Base-by-base conservation (phyloP, 805 yeast genomes). In the Lachancea nothofagi region DNA sequence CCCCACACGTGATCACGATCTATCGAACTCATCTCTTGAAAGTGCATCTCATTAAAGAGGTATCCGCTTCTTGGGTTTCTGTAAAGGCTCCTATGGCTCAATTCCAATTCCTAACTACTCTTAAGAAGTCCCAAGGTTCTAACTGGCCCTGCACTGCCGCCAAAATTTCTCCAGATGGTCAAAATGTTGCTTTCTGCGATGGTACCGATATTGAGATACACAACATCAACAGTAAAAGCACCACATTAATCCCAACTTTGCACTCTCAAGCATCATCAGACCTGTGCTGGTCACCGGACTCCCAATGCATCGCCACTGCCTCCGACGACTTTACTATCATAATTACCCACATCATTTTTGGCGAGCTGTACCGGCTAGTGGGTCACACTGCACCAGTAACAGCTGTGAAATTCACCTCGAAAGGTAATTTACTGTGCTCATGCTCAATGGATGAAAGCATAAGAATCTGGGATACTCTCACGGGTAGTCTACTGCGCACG, bases 401-500 rank as follows among this genome's bases (percentile, higher is more conserved):
- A 1, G 68, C 82, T n/a, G 61, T 87, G 4, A 70, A 70, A 38
- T 90, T 80, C 65, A 83, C 77, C 46, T 60, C 68, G 28, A 81
- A 80, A 56, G 96, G 96, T 1, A 84, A 86, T 46, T 60, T 93
- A 17, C 57, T 93, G 12, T 77, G 84, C 18, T 75, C 89, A 30
- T 95, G 95, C 0, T 78, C 94, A 1, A 77, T 93, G 36, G 98
- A 90, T 61, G 97, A 90, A 56, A 86, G 90, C 37, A 80, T 93
- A 12, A 74, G 89, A 37, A 72, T 90, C 2, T 90, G 98, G 98
- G 96, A 90, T 60, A 74, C 82, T 2, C 33, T 62, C 19, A 50
- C 55, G 26, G 94, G 94, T 1, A 71, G 71, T 28, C 74, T 84
- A 41, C 64, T 87, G 50, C 79, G 83, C 54, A 85, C 94, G 0